Conservation (phyloP, 2,329 filamentous ascomycete species). For the Botrytis pseudocinerea region DNA sequence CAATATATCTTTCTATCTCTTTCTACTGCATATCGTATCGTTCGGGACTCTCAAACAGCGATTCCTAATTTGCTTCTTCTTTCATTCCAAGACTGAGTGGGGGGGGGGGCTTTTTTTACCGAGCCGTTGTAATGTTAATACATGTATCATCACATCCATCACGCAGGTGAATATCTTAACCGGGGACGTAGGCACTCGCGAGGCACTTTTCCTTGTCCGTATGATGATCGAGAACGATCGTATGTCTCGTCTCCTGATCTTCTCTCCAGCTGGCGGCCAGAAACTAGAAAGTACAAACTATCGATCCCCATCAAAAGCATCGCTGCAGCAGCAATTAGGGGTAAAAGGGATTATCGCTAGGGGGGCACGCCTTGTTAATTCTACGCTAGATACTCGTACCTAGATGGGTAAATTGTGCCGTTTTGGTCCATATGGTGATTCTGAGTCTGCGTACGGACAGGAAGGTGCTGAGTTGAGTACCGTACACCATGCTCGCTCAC, state of each 20-base stretch:
- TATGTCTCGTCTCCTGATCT: slow-evolving; percentile 3
- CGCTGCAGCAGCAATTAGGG: not conserved
- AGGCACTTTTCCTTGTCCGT: not conserved
- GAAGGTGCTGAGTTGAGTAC: not conserved
- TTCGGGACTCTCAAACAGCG: not conserved
- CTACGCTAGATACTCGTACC: not conserved
- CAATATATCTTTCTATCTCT: not conserved
- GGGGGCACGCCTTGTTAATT: not conserved
- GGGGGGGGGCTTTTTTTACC: not conserved
- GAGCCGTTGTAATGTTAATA: not conserved
- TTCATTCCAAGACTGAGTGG: not conserved
- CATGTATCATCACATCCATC: not conserved
- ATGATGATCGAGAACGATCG: not conserved
- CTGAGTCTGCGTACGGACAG: not conserved
- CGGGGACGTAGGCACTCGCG: not conserved
- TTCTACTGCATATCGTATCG: not conserved
- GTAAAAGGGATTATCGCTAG: not conserved
- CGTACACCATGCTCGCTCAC: not conserved
- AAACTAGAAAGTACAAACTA: not conserved
- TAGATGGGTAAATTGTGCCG: not conserved
- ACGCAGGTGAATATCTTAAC: not conserved
- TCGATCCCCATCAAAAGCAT: not conserved
- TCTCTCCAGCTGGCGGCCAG: not conserved
- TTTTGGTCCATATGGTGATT: not conserved
- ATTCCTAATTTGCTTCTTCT: not conserved